Base-by-base conservation (phyloP, 768 basidiomycete species). In the Mycena floridula region DNA sequence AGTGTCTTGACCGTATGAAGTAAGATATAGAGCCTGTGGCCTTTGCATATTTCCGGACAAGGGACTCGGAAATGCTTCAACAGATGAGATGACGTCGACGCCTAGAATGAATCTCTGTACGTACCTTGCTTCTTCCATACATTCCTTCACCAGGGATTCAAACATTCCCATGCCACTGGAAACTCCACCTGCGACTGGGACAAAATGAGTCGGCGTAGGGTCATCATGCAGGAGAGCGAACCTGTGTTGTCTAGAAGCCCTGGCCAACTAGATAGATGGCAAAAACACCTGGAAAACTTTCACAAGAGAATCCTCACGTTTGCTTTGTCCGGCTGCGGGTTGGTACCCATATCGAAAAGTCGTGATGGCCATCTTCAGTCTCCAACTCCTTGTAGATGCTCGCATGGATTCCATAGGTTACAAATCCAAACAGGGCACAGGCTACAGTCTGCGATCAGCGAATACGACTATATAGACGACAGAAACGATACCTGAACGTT, bases 131-230 rank as follows among this genome's bases (percentile, higher is more conserved):
- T 99, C 95, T 58, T 98, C 95, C 73, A 80, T 83, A 44, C 89
- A 85, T 61, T 97, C 95, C 58, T 95, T 96, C 27, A 94, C 74
- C 36, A 97, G 66, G 2, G 81, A 74, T 39, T 92, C 85, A 39
- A 88, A 77, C 3, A 77, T 63, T 11, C 0, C 74, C 57, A 85
- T 81, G 1, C 92, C 89, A 16, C 83, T 79, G 0, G 91, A 81
- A 25, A 95, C 93, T 2, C 95, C 95, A 0, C 95, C 95, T 3
- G 93, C 93, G n/a, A n/a, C n/a, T n/a, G n/a, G n/a, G n/a, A n/a
- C n/a, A n/a, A n/a, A n/a, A n/a, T n/a, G n/a, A n/a, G n/a, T n/a
- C n/a, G n/a, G n/a, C n/a, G n/a, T n/a, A n/a, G n/a, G n/a, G n/a
- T n/a, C n/a, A n/a, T n/a, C n/a, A n/a, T n/a, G n/a, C n/a, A n/a